Percentiles rank a stretch among this genome's conserved stretches.
Conservation (phyloP, 495 filamentous ascomycete species). For the Aspergillus indologenus region DNA sequence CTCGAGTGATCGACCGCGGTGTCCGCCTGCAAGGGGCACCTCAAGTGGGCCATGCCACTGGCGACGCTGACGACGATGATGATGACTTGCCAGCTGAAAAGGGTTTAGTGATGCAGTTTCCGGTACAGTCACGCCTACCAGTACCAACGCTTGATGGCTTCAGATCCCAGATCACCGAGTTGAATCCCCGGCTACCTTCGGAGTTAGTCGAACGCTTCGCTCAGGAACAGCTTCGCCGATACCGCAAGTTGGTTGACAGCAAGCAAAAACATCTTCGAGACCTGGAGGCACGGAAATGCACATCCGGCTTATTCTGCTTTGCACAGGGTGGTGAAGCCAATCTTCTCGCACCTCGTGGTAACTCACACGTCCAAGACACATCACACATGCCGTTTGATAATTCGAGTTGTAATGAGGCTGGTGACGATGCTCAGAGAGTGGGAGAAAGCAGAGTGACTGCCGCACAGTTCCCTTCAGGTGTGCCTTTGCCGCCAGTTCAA, state of each 20-base stretch:
- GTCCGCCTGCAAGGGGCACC: constrained; percentile 5
- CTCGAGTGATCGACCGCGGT: constrained; percentile 18
- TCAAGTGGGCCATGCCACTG: constrained; percentile 16
- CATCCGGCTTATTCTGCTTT: constrained; percentile 59
- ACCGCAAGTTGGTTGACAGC: constrained; percentile 71
- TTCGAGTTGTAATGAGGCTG: constrained; percentile 50
- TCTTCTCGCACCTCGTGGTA: constrained; percentile 47
- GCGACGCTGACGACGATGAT: constrained; percentile 45
- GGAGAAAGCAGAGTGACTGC: constrained; percentile 66
- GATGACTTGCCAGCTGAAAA: constrained; percentile 41
- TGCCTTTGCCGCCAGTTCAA: constrained; percentile 76
- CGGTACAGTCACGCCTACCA: constrained; percentile 46
- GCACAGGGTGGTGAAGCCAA: constrained; percentile 58
- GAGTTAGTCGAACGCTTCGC: constrained; percentile 82
- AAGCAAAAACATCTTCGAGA: constrained; percentile 67
- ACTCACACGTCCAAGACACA: constrained; percentile 37
- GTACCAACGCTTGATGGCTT: constrained; percentile 77
- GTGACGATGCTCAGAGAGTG: constrained; percentile 60
- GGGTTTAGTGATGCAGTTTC: constrained; percentile 48
- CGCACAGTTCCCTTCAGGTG: constrained; percentile 72
- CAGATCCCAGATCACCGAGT: constrained; percentile 64
- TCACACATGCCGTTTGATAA: constrained; percentile 51
- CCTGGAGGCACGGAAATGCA: constrained; percentile 52
- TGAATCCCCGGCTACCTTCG: constrained; percentile 66
- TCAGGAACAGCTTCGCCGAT: constrained; percentile 72